Percentiles rank a stretch among this genome's conserved stretches.
Conservation (phyloP, 169 alveolate genomes). For the Plasmodium gonderi region DNA sequence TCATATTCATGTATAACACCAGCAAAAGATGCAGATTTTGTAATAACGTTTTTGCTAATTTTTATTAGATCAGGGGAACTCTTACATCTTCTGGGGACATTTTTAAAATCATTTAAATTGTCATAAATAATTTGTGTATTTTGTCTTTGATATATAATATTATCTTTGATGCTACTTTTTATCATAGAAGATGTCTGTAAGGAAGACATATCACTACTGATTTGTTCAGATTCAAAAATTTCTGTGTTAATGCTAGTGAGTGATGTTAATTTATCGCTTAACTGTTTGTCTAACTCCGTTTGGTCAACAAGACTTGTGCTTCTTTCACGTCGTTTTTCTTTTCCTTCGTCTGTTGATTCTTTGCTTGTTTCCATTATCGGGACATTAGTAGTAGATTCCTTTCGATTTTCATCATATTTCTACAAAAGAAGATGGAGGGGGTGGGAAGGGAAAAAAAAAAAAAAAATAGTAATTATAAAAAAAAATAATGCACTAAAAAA, state of each 20-base stretch:
- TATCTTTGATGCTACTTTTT: neutral
- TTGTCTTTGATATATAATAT: neutral
- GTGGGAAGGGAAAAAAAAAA: neutral
- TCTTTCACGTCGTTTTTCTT: neutral
- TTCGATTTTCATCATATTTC: conserved; percentile 31
- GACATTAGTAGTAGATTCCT: neutral
- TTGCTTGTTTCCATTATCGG: neutral
- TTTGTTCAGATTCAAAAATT: neutral
- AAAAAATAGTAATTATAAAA: neutral
- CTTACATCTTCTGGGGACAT: neutral
- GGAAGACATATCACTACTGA: neutral
- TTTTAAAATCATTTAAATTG: neutral
- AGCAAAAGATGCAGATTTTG: neutral
- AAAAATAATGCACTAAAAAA: neutral
- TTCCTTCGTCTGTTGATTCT: neutral
- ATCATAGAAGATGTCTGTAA: neutral
- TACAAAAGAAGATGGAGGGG: no score
- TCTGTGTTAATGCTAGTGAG: neutral
- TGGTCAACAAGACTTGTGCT: neutral
- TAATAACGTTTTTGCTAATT: neutral
- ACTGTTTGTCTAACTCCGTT: neutral
- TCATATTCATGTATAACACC: neutral
- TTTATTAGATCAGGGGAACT: neutral
- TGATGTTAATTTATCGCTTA: neutral
- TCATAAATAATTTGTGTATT: neutral